Base-by-base conservation (phyloP, 108 stramenopile genomes). In the Nannochloropsis salina region DNA sequence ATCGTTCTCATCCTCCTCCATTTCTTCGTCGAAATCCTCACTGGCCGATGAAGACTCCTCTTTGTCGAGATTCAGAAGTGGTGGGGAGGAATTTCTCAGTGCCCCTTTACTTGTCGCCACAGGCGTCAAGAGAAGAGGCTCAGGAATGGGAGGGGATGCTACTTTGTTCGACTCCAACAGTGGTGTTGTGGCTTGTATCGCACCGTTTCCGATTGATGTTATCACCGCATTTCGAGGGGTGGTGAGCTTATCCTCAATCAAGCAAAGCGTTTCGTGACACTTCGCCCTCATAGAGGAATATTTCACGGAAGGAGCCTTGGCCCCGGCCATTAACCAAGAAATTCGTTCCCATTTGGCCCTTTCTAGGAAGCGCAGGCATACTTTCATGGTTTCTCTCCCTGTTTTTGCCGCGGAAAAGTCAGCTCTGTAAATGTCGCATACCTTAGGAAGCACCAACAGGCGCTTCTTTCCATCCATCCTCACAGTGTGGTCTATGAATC, bases 341-440 rank as follows among this genome's bases (percentile, higher is more conserved):
- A 86, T 43, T 12, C 51, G 51, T 44, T 86, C 86, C 86, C 86
- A 86, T 18, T 82, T 83, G 15, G 80, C 43, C 41, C 79, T 47
- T 74, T 93, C 94, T 47, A 96, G 84, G 82, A 92, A 93, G 9
- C 80, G 83, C 42, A 94, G 42, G 61, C 93, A 91, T 80, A 88
- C 91, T 4, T 89, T 90, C 31, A 95, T 86, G 86, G 85, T 93
- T 92, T 20, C 92, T 93, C 61, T 86, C 88, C 42, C 93, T 94
- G n/a, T 15, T n/a, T n/a, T 74, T 15, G 61, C n/a, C 20, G 61
- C 15, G 4, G 61, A 74, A 90, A 94, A 96, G 84, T 96, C 94
- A 86, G 90, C 88, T 40, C 92, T 89, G 88, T 93, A 95, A n/a
- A 95, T 91, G 80, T 95, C 94, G 80, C 94, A 94, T 3, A 95